Evolutionary conservation across 352 stramenopile genomes (phyloP).

Genomic region (Globisporangium acanthophoron): DNA sequence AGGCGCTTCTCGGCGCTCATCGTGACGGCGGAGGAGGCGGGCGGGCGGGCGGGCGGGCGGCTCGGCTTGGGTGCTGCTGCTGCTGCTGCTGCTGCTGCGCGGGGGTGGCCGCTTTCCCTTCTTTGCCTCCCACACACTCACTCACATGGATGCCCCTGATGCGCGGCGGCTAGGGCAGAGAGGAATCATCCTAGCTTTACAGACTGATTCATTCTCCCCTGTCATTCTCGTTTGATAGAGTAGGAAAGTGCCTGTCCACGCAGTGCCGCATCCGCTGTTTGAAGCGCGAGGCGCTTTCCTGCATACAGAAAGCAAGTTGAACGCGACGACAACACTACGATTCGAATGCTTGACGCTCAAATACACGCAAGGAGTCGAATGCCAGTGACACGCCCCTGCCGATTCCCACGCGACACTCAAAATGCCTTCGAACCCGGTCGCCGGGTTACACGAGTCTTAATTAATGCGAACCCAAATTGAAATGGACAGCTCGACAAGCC

Average conservation of each 20-base stretch:
- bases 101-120: constrained; percentile 1
- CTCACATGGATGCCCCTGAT: not conserved
- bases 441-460: too few species aligned
- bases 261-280: not conserved
- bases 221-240: not conserved
- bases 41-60: not conserved
- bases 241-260: not conserved
- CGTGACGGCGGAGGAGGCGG: not conserved
- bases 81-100: not conserved
- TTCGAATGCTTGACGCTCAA: not conserved
- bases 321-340: not conserved
- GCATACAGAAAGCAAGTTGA: not conserved
- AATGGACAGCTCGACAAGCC: too few species aligned
- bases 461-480: too few species aligned
- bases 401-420: not conserved
- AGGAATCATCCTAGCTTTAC: not conserved
- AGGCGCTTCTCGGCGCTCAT: constrained; percentile 79
- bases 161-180: not conserved
- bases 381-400: not conserved
- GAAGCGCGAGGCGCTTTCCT: not conserved
- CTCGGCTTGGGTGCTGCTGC: not conserved
- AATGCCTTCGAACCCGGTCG: too few species aligned
- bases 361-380: not conserved
- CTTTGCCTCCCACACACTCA: constrained; percentile 1
- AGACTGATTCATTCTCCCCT: not conserved